These are phyloP conservation scores for Penicillium sclerotiorum DNA, from an alignment of 2,329 filamentous ascomycete genomes.

Conservation along the genomic window DNA sequence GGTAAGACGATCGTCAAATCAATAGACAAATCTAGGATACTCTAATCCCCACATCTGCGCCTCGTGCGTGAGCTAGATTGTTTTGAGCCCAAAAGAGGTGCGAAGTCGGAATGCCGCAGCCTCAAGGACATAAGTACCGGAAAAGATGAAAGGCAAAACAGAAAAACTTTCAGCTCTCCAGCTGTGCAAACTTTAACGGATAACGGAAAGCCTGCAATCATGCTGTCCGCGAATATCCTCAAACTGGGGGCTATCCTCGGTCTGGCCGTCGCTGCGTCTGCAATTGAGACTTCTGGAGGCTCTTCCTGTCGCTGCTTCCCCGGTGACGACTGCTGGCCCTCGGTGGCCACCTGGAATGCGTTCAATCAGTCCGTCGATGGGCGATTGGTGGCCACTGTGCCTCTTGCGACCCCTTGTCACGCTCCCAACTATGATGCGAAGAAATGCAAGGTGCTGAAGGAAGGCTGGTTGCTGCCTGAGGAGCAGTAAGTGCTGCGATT, in stretches of 20 bases:
- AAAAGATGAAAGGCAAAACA: not conserved
- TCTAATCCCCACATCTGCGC: too few relatives aligned
- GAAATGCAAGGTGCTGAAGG: conserved; percentile 46
- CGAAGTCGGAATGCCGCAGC: too few relatives aligned
- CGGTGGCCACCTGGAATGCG: conserved; percentile 46
- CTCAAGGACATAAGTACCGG: too few relatives aligned
- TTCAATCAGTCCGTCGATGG: conserved; percentile 59
- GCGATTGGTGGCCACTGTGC: conserved; percentile 55
- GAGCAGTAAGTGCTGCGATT: conserved; percentile 45
- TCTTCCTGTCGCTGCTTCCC: conserved; percentile 55
- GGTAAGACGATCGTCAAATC: too few relatives aligned
- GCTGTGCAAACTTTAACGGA: not conserved
- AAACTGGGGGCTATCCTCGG: conserved; percentile 4
- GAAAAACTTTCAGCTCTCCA: not conserved
- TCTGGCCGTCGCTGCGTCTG: not conserved
- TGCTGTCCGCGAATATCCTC: not conserved
- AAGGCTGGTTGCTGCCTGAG: conserved; percentile 52
- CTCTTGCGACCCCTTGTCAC: conserved; percentile 58
- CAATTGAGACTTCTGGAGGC: not conserved
- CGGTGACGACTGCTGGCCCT: conserved; percentile 59
- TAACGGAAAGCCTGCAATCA: not conserved
- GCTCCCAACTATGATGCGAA: conserved; percentile 47
- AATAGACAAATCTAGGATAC: too few relatives aligned
- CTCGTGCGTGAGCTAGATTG: too few relatives aligned
- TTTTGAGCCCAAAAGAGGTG: too few relatives aligned